Conservation (phyloP, 139 green algal species). For the Coelastrella sp. region DNA sequence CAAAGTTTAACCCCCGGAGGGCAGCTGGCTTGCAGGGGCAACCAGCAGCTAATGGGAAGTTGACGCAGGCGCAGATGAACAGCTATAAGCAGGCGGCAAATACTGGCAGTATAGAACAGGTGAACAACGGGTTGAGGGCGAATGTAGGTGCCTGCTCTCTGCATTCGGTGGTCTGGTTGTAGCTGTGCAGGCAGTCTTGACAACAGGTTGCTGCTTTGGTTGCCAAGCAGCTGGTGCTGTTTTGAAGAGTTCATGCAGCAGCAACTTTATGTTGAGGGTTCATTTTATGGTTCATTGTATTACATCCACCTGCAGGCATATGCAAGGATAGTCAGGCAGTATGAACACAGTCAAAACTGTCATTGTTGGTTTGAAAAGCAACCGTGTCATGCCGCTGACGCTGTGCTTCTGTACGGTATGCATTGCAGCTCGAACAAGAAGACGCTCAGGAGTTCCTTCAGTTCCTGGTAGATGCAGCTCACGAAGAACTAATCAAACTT, state of each 20-base stretch:
- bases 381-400: neutral
- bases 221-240: too few species aligned
- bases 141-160: too few species aligned
- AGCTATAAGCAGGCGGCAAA: neutral
- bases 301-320: too few species aligned
- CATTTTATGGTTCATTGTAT: too few species aligned
- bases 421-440: slow-evolving; percentile 74
- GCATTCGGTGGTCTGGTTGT: neutral
- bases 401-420: neutral
- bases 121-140: neutral
- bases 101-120: slow-evolving; percentile 5
- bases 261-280: too few species aligned
- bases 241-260: too few species aligned
- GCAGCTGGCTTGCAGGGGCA: slow-evolving; percentile 22
- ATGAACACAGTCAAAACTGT: neutral
- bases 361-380: neutral
- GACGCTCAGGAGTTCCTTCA: slow-evolving; percentile 90
- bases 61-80: slow-evolving; percentile 52
- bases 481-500: slow-evolving; percentile 79
- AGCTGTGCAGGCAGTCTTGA: neutral
- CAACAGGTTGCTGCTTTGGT: too few species aligned
- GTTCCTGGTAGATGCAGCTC: slow-evolving; percentile 77
- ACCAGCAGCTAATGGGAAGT: slow-evolving; percentile 11
- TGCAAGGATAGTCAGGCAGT: too few species aligned
- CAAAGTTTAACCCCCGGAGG: slow-evolving; percentile 67